phyloP scores from a whole-genome alignment of 139 green algal genomes.

The Bryopsis sp. region DNA sequence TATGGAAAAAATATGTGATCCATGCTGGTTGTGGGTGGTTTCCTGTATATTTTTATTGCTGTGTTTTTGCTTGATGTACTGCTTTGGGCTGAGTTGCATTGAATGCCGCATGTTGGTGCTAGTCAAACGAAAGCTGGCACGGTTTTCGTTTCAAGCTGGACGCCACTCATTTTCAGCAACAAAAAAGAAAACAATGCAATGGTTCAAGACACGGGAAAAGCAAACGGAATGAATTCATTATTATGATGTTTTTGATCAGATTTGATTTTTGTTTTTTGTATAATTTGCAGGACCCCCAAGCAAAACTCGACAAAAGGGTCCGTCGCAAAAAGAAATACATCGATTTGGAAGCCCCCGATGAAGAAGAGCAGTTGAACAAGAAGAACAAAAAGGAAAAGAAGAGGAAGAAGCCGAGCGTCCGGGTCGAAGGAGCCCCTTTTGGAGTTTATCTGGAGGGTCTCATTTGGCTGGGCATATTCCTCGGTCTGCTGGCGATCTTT shows the following conservation, averaged over 20 bases:
- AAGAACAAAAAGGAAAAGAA: conserved; percentile 10
- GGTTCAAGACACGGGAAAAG: too few species aligned
- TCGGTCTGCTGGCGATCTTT: conserved; percentile 32
- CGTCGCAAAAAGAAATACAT: background rate
- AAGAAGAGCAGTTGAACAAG: conserved; percentile 11
- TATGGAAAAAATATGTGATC: too few species aligned
- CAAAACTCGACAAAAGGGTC: background rate
- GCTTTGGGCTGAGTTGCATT: too few species aligned
- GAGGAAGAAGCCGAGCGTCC: background rate
- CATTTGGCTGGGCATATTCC: conserved; percentile 28
- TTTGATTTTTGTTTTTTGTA: background rate
- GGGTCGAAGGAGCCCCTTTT: background rate
- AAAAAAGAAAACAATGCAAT: too few species aligned
- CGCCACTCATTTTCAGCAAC: too few species aligned
- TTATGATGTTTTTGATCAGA: background rate
- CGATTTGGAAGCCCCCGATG: background rate
- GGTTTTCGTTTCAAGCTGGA: too few species aligned
- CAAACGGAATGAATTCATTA: too few species aligned
- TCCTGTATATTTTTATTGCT: too few species aligned
- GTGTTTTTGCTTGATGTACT: too few species aligned
- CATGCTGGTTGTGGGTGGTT: too few species aligned
- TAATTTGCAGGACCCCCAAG: background rate
- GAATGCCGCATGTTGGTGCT: too few species aligned
- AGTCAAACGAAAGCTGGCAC: too few species aligned
- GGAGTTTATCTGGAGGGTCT: conserved; percentile 20